A percentile compares a stretch with the other conserved stretches of the same genome.
Evolutionary conservation across 2,329 filamentous ascomycete genomes (phyloP).

Genomic region (Anthostomella pinea): DNA sequence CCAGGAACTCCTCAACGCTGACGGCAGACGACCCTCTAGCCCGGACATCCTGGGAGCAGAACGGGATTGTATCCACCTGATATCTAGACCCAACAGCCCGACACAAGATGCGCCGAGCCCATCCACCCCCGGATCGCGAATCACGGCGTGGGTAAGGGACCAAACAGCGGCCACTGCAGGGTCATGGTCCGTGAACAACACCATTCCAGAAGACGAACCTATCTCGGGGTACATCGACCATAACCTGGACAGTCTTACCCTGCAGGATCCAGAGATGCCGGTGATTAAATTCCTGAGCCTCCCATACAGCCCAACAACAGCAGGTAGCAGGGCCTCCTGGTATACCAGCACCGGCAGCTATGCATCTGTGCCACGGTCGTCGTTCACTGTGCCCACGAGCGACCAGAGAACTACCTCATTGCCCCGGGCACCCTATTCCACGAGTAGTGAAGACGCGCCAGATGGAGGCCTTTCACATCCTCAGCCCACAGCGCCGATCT

Average conservation of each 20-base stretch:
- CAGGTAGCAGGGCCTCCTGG: constrained; percentile 16
- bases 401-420: constrained; percentile 21
- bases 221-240: constrained; percentile 12
- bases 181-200: constrained; percentile 14
- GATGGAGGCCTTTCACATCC: too few relatives aligned
- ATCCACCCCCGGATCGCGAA: constrained; percentile 14
- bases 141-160: constrained; percentile 23
- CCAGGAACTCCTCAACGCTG: constrained; percentile 5
- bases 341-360: constrained; percentile 20
- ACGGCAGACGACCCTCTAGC: constrained; percentile 17
- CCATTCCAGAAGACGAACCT: constrained; percentile 17
- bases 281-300: constrained; percentile 3
- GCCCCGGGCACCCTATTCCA: constrained; percentile 1
- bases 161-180: constrained; percentile 17
- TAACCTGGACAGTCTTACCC: constrained; percentile 13
- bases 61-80: constrained; percentile 20
- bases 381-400: constrained; percentile 15
- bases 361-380: constrained; percentile 13
- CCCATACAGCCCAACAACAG: constrained; percentile 12
- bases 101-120: constrained; percentile 3
- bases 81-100: constrained; percentile 7
- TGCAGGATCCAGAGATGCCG: constrained; percentile 10
- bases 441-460: neutral
- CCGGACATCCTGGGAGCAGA: constrained; percentile 23
- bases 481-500: constrained; percentile 8